phyloP scores from a whole-genome alignment of 495 filamentous ascomycete species.

The Tuber borchii region DNA sequence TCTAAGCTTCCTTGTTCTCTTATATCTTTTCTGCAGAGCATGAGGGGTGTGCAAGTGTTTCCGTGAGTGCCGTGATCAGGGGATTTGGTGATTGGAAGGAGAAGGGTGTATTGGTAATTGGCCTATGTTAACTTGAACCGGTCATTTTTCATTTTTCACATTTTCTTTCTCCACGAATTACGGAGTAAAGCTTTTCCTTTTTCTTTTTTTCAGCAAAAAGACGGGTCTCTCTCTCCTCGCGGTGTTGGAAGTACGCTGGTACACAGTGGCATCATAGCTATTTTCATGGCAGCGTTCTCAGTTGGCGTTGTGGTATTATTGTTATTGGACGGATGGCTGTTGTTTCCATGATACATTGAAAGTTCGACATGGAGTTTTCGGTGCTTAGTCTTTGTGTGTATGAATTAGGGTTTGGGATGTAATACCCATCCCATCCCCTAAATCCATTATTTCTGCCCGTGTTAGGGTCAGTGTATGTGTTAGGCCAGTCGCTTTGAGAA shows the following conservation, averaged over 20 bases:
- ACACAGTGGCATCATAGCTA: neutral
- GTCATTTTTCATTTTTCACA: neutral
- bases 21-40: neutral
- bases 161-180: neutral
- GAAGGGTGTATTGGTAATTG: neutral
- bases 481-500: neutral
- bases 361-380: neutral
- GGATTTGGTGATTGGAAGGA: neutral
- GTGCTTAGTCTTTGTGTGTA: neutral
- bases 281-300: neutral
- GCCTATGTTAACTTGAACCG: neutral
- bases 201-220: neutral
- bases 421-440: neutral
- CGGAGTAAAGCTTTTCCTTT: neutral
- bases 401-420: neutral
- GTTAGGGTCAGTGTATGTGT: neutral
- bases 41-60: neutral
- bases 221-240: neutral
- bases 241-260: neutral
- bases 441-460: neutral
- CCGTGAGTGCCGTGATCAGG: neutral
- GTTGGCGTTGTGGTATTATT: neutral
- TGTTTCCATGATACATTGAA: neutral
- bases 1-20: slow-evolving; percentile 17
- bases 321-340: neutral